Conservation (phyloP, 1,284 basidiomycete genomes). For the Malassezia brasiliensis region DNA sequence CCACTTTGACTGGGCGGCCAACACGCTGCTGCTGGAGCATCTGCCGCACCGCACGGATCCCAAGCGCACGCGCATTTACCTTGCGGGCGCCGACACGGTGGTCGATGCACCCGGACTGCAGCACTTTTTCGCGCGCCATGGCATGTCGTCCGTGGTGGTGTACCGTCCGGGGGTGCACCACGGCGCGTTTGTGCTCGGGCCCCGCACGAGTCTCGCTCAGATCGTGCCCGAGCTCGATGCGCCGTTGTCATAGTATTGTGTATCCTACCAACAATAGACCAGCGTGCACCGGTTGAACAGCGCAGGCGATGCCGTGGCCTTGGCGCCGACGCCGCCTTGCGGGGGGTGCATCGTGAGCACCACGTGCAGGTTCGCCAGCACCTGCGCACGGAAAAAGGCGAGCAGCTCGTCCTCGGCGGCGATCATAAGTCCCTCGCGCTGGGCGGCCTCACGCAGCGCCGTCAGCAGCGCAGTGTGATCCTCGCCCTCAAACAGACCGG, state of each 20-base stretch:
- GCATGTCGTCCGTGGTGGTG: neutral
- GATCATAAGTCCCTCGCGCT: constrained; percentile 91
- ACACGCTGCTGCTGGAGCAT: constrained; percentile 39
- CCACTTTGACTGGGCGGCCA: constrained; percentile 39
- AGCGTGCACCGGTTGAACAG: constrained; percentile 39
- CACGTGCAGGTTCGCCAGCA: constrained; percentile 39
- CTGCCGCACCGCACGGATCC: constrained; percentile 1
- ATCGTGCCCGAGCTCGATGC: constrained; percentile 6
- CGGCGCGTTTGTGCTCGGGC: constrained; percentile 10
- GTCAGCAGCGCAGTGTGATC: constrained; percentile 95
- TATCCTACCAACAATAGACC: constrained; percentile 30
- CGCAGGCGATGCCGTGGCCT: constrained; percentile 83
- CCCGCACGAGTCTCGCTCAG: neutral
- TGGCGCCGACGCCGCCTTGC: constrained; percentile 81
- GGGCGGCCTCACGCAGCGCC: constrained; percentile 95
- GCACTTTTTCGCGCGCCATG: constrained; percentile 5
- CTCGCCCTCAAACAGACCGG: constrained; percentile 76
- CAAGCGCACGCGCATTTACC: constrained; percentile 5
- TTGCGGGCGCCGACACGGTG: constrained; percentile 15
- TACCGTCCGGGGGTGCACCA: constrained; percentile 5
- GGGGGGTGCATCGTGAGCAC: constrained; percentile 97
- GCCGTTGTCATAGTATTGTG: neutral
- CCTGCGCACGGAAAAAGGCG: constrained; percentile 34
- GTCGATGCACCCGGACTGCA: constrained; percentile 6
- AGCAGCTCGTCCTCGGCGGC: constrained; percentile 70